Percentiles rank a stretch among this genome's conserved stretches.
Conservation (phyloP, 202 grass and related monocot genomes). For the Saccharum hybrid region DNA sequence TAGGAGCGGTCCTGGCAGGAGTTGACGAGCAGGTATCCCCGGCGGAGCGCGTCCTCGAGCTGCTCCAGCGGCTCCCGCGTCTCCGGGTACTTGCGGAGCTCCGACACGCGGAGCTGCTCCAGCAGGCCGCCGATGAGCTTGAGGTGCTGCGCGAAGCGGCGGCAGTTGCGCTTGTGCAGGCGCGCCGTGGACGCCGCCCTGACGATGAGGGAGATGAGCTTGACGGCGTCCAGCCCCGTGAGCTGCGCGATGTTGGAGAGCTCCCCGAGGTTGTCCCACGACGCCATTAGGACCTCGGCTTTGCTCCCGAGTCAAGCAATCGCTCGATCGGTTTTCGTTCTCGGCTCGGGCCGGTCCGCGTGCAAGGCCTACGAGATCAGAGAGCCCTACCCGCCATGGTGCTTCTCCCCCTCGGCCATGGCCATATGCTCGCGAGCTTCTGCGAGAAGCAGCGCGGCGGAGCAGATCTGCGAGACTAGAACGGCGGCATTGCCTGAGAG, state of each 20-base stretch:
- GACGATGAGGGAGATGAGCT: constrained; percentile 75
- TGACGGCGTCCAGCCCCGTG: constrained; percentile 70
- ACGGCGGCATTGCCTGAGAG: background rate
- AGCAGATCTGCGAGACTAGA: constrained; percentile 48
- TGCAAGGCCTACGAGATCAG: background rate
- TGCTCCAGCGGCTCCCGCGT: constrained; percentile 87
- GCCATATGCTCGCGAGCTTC: background rate
- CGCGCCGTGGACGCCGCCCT: constrained; percentile 68
- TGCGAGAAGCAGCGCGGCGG: background rate
- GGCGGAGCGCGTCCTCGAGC: constrained; percentile 78
- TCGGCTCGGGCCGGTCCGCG: background rate
- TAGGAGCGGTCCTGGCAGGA: constrained; percentile 82
- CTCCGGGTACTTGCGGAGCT: constrained; percentile 86
- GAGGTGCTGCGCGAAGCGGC: constrained; percentile 74
- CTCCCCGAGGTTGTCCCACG: constrained; percentile 62
- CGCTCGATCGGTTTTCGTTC: too few species aligned
- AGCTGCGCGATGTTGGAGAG: constrained; percentile 68
- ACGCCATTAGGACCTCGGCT: constrained; percentile 45
- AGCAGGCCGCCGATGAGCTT: constrained; percentile 79
- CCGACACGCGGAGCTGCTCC: constrained; percentile 73
- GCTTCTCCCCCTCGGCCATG: background rate
- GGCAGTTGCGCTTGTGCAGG: constrained; percentile 86
- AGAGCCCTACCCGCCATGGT: background rate
- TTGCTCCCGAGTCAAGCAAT: too few species aligned
- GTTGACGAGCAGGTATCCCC: constrained; percentile 62